Evolutionary conservation across 306 rosid species (phyloP), one percentile per base, ranked within the genome.

Genomic region (Sophora flavescens): DNA sequence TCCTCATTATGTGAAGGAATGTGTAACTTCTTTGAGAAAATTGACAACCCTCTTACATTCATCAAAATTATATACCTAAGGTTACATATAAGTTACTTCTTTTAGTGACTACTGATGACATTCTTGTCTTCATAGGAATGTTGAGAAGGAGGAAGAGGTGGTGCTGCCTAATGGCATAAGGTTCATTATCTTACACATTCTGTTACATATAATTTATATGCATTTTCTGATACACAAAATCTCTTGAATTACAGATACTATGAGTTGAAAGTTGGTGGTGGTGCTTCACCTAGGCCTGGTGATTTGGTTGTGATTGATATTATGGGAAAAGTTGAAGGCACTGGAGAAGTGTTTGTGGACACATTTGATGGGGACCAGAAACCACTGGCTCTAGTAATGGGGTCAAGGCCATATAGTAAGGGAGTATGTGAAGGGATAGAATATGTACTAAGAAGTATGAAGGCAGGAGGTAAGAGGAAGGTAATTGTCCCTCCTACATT

Each of bases 401-500:
- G 97, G n/a, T 90, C 96, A 45, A 90, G 97, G 81, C 99, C 99
- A 28, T 95, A 86, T 51, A 87, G 97, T 71, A 95, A 88, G 57
- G 99, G 97, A 74, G 70, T 92, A 44, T 92, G 99, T 86, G 97
- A 95, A 87, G 97, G 99, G 41, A 78, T 95, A 68, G 97, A 95
- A 64, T 81, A 77, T 85, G 90, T 86, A 6, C 60, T 92, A 1
- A 87, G 76, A 74, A 79, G 84, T 47, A 95, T 92, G 97, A 95
- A 90, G 81, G 88, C 92, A 28, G 98, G 99, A 5, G 97, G 97
- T 8, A 90, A 84, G 78, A 86, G 96, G 74, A 92, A 88, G 72
- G 92, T 92, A 3, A 74, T 87, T 6, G 75, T 95, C 68, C 99
- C 97, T 73, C 91, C 97, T 10, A 45, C 52, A 35, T 83, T 89